phyloP scores from a whole-genome alignment of 208 protist species.

The Wallacemonas sp. region DNA sequence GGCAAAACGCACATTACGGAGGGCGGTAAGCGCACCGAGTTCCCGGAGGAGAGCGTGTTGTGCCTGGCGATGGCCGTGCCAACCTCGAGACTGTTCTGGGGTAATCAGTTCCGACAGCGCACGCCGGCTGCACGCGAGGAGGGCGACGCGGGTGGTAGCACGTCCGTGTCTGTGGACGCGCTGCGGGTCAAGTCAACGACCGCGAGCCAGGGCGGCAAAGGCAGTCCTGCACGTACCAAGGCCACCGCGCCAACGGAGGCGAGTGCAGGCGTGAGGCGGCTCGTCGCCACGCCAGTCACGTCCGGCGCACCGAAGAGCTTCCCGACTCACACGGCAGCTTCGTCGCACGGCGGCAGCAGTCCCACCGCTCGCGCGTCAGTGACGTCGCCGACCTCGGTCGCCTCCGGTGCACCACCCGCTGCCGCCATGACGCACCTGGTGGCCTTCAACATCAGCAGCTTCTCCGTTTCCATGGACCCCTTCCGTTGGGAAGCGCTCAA shows the following conservation, averaged over 20 bases:
- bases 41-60: conserved; percentile 41
- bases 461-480: conserved; percentile 74
- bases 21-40: not conserved
- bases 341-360: not conserved
- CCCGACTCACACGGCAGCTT: not conserved
- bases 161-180: not conserved
- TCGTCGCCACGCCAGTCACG: not conserved
- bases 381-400: not conserved
- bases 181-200: too few species aligned
- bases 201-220: too few species aligned
- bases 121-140: not conserved
- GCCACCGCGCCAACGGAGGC: too few species aligned
- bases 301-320: not conserved
- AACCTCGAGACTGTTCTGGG: conserved; percentile 13
- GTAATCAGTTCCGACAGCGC: not conserved
- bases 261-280: too few species aligned
- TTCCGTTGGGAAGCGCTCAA: conserved; percentile 47
- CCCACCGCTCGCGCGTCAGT: not conserved
- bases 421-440: conserved; percentile 5
- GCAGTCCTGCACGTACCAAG: too few species aligned
- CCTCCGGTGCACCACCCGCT: not conserved
- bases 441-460: conserved; percentile 57
- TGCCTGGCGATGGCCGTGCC: conserved; percentile 32
- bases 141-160: not conserved
- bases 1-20: not conserved